A percentile compares a stretch with the other conserved stretches of the same genome.
These are phyloP conservation scores for Parastagonospora nodorum DNA, from an alignment of 2,329 filamentous ascomycete genomes.

Conservation along the genomic window DNA sequence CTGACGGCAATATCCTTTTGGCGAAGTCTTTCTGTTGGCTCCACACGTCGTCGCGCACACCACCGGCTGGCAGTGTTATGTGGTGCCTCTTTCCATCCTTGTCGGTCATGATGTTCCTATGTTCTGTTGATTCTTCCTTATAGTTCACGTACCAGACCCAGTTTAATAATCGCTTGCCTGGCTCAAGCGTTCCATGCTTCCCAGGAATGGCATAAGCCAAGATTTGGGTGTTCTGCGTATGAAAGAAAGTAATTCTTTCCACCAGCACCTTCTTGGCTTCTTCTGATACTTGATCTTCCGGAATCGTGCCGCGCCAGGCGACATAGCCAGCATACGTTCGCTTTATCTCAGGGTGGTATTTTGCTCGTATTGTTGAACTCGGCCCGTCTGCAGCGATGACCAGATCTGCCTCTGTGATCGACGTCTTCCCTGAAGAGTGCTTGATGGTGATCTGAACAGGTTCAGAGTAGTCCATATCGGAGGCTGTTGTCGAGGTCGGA, in stretches of 20 bases:
- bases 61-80: slow-evolving; percentile 50
- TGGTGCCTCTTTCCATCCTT: slow-evolving; percentile 44
- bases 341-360: slow-evolving; percentile 18
- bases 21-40: slow-evolving; percentile 37
- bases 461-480: slow-evolving; percentile 1
- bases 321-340: slow-evolving; percentile 34
- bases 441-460: slow-evolving; percentile 13
- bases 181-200: slow-evolving; percentile 41
- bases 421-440: slow-evolving; percentile 9
- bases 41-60: slow-evolving; percentile 47
- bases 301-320: slow-evolving; percentile 34
- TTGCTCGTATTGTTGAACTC: slow-evolving; percentile 24
- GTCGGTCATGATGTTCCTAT: slow-evolving; percentile 51
- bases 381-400: slow-evolving; percentile 34
- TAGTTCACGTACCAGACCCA: slow-evolving; percentile 55
- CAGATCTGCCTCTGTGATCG: slow-evolving; percentile 15
- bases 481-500: slow-evolving; percentile 1
- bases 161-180: slow-evolving; percentile 50
- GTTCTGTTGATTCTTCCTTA: slow-evolving; percentile 39
- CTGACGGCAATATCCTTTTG: slow-evolving; percentile 37
- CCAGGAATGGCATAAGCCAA: slow-evolving; percentile 51
- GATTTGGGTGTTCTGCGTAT: slow-evolving; percentile 19
- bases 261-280: slow-evolving; percentile 17
- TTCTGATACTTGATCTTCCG: slow-evolving; percentile 20
- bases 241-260: slow-evolving; percentile 26